Percentiles rank a stretch among this genome's conserved stretches.
These are phyloP conservation scores for Leucocoprinus gongylophorus DNA, from an alignment of 1,284 basidiomycete species.

Conservation along the genomic window DNA sequence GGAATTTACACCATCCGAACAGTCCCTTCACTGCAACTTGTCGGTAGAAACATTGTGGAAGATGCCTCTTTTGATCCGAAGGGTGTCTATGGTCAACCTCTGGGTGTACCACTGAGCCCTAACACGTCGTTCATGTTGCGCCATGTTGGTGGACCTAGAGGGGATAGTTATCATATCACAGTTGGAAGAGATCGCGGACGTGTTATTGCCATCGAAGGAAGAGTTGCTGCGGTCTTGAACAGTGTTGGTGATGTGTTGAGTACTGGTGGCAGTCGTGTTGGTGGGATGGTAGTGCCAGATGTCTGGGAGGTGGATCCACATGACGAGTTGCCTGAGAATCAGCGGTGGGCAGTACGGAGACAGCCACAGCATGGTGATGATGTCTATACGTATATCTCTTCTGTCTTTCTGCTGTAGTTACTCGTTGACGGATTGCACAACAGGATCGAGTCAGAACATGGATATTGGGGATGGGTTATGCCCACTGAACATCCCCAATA, in stretches of 20 bases:
- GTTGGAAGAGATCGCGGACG: conserved; percentile 4
- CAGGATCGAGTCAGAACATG: conserved; percentile 9
- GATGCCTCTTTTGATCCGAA: conserved; percentile 1
- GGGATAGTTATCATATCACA: conserved; percentile 2
- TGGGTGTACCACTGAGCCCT: conserved; percentile 1
- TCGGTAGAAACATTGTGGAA: conserved; percentile 8
- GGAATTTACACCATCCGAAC: conserved; percentile 10
- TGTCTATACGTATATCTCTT: conserved; percentile 8
- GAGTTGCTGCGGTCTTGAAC: conserved; percentile 3
- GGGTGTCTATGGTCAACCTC: conserved; percentile 8
- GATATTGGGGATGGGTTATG: conserved; percentile 12
- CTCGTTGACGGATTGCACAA: not conserved
- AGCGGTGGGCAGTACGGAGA: conserved; percentile 4
- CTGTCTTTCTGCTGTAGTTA: not conserved
- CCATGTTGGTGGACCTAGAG: not conserved
- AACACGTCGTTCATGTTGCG: conserved; percentile 7
- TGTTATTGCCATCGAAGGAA: conserved; percentile 3
- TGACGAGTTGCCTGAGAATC: not conserved
- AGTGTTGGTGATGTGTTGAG: not conserved
- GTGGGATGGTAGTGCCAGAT: not conserved
- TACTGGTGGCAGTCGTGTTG: not conserved
- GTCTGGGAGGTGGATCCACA: not conserved
- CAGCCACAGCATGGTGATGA: conserved; percentile 10
- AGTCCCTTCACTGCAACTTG: not conserved
- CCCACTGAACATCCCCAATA: conserved; percentile 8